phyloP scores from a whole-genome alignment of 73 alveolate species.

The Tetrahymena malaccensis region DNA sequence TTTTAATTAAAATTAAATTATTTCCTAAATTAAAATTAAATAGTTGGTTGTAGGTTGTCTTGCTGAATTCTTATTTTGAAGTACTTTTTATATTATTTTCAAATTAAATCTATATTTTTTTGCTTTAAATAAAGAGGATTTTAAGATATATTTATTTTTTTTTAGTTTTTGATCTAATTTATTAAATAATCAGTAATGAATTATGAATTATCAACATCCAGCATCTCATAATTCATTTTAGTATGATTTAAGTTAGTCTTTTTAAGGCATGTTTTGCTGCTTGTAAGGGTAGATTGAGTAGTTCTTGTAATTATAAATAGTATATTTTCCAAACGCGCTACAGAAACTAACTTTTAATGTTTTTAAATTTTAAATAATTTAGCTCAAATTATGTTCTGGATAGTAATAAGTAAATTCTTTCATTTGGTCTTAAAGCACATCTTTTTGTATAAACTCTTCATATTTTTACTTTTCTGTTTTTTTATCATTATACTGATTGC shows the following conservation, averaged over 20 bases:
- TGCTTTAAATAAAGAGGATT: too few species aligned
- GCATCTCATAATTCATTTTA: background rate
- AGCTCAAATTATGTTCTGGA: background rate
- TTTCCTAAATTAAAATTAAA: too few species aligned
- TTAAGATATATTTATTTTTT: too few species aligned
- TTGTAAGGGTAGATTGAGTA: background rate
- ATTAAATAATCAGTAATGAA: too few species aligned
- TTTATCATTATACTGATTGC: background rate
- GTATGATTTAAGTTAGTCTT: background rate
- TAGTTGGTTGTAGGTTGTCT: too few species aligned
- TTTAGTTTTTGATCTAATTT: too few species aligned
- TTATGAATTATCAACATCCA: too few species aligned
- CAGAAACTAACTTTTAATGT: background rate
- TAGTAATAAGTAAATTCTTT: background rate
- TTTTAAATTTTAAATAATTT: background rate
- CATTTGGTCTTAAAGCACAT: background rate
- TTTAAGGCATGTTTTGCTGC: background rate
- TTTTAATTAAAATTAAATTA: too few species aligned
- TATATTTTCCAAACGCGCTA: background rate
- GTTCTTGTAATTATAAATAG: background rate
- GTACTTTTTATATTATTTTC: too few species aligned
- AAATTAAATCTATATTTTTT: too few species aligned
- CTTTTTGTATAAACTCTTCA: background rate
- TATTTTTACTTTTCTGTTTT: background rate
- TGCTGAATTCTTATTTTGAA: too few species aligned